Conservation (phyloP, 2,329 filamentous ascomycete genomes). For the Ophiostoma novo-ulmi region DNA sequence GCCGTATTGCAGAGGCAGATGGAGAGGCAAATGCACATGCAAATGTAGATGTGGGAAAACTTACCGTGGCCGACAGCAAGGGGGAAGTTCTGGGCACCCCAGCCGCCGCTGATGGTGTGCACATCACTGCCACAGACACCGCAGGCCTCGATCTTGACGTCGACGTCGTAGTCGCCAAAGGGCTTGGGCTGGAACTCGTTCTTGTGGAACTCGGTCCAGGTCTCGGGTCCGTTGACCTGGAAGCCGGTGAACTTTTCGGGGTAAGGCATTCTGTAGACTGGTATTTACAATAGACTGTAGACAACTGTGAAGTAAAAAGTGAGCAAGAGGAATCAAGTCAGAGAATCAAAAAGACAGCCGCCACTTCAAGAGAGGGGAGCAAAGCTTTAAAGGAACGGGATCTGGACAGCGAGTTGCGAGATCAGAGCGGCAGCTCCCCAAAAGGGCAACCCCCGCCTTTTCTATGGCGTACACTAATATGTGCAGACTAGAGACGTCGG, state of each 20-base stretch:
- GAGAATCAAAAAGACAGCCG: background rate
- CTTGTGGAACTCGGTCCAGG: constrained; percentile 60
- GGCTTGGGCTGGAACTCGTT: constrained; percentile 77
- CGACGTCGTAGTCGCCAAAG: constrained; percentile 80
- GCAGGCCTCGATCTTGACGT: constrained; percentile 79
- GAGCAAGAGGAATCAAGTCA: background rate
- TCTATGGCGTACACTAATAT: background rate
- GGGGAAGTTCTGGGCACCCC: constrained; percentile 58
- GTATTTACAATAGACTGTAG: background rate
- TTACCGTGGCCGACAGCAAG: constrained; percentile 62
- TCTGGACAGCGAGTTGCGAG: constrained; percentile 3
- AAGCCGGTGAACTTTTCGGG: constrained; percentile 58
- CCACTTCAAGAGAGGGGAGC: background rate
- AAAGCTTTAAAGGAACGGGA: constrained; percentile 4
- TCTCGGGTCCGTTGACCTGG: constrained; percentile 51
- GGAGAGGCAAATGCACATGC: background rate
- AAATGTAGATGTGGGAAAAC: background rate
- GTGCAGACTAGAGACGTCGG: background rate
- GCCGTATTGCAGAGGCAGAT: background rate
- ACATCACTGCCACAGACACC: constrained; percentile 70
- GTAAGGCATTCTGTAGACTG: constrained; percentile 43
- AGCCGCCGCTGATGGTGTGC: constrained; percentile 65
- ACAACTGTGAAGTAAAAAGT: background rate
- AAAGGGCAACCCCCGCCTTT: constrained; percentile 12
- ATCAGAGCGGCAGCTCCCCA: background rate